Percentiles rank a stretch among this genome's conserved stretches.
phyloP scores from a whole-genome alignment of 139 green algal species.

The Chlorella sp. region DNA sequence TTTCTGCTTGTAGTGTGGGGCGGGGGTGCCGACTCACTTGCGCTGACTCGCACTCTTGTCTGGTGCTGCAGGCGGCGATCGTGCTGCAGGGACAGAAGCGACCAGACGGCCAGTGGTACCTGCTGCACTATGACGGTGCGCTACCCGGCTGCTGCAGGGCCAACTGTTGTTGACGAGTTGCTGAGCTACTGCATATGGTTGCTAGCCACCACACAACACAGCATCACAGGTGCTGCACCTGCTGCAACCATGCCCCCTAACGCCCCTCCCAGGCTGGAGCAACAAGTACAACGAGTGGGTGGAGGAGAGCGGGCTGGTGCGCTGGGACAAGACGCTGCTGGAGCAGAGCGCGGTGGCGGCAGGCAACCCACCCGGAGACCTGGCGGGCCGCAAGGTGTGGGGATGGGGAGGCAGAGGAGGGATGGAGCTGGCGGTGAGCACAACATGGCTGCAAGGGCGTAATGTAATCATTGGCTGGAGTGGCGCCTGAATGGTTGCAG shows the following conservation, averaged over 20 bases:
- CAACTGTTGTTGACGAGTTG: too few species aligned
- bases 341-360: slow-evolving; percentile 11
- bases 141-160: too few species aligned
- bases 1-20: too few species aligned
- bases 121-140: slow-evolving; percentile 40
- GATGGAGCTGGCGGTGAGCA: too few species aligned
- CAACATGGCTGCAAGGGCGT: too few species aligned
- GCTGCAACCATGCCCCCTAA: background rate
- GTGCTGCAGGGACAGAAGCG: slow-evolving; percentile 45
- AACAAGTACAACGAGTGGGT: slow-evolving; percentile 89
- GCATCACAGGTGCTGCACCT: background rate
- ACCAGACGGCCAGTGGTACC: slow-evolving; percentile 32
- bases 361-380: slow-evolving; percentile 11
- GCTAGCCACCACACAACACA: too few species aligned
- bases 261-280: slow-evolving; percentile 63
- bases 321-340: slow-evolving; percentile 40
- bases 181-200: too few species aligned
- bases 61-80: background rate
- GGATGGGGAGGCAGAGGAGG: too few species aligned
- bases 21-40: too few species aligned
- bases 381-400: background rate
- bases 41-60: too few species aligned
- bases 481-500: too few species aligned
- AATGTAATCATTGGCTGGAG: too few species aligned
- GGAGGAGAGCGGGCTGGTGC: slow-evolving; percentile 56